Evolutionary conservation across 2,329 filamentous ascomycete species (phyloP).

Genomic region (Phoma sp.): DNA sequence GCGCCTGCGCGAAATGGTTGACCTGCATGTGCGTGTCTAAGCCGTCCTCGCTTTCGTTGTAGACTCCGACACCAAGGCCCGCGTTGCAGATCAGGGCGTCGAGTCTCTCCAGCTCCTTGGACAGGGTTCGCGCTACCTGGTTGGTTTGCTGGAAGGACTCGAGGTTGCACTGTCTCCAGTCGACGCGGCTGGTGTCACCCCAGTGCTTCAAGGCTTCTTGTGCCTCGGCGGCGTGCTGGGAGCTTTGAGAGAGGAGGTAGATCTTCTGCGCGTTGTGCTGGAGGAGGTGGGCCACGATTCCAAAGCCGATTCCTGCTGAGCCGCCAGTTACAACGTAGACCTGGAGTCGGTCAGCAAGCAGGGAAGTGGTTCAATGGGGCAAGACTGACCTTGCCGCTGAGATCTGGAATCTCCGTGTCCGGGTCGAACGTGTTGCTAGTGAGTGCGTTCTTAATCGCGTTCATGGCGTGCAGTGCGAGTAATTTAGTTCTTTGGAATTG

Average conservation of each 20-base stretch:
- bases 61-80: conserved; percentile 57
- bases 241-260: conserved; percentile 58
- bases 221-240: conserved; percentile 56
- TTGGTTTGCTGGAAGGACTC: conserved; percentile 55
- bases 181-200: conserved; percentile 54
- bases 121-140: conserved; percentile 52
- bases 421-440: conserved; percentile 49
- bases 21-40: conserved; percentile 59
- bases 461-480: background rate
- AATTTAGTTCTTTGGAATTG: background rate
- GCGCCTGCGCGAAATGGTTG: conserved; percentile 58
- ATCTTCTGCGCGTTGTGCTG: conserved; percentile 56
- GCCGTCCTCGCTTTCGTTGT: conserved; percentile 57
- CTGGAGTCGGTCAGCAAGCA: conserved; percentile 22
- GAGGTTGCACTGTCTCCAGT: conserved; percentile 56
- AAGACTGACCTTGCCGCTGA: conserved; percentile 43
- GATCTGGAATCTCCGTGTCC: conserved; percentile 50
- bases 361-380: background rate
- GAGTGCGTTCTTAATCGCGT: conserved; percentile 15
- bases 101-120: conserved; percentile 50
- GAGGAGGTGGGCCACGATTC: conserved; percentile 60
- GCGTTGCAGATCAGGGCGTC: conserved; percentile 58
- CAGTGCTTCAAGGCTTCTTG: conserved; percentile 50
- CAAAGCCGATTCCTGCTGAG: conserved; percentile 58
- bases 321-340: conserved; percentile 58